Base-by-base conservation (phyloP, 2,329 filamentous ascomycete genomes). In the Microsporum canis region DNA sequence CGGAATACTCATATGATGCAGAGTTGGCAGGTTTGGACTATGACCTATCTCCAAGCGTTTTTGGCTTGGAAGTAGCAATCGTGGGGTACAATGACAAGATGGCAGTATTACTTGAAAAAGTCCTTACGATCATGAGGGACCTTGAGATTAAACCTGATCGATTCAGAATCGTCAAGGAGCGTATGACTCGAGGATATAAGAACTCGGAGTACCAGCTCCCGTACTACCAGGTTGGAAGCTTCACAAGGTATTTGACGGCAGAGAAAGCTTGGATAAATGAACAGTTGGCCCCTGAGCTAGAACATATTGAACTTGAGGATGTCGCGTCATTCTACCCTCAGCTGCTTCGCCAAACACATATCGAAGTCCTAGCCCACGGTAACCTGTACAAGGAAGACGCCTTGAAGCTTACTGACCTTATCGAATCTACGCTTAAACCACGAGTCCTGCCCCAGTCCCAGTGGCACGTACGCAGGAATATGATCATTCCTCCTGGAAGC, bases 71-170 rank as follows among this genome's bases (percentile, higher is more conserved):
- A 62, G 77, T 97, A 45, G 85, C 88, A 12, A 83, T 97, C 2
- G 86, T 85, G 33, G 94, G 94, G 0, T 99, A 97, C 77, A 99
- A 96, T 67, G 94, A 99, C 74, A 99, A 99, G 77, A 84, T 99
- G 69, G 80, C 88, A 0, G 90, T 96, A 0, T 81, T 99, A 29
- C 76, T 99, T 55, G 90, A 97, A 71, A 94, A 96, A 71, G 89
- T 97, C 3, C 78, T 96, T 31, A 76, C 85, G 10, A 91, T 88
- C 7, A 88, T 96, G 81, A 85, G 89, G 58, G 88, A 96, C 68
- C 79, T 97, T 3, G 84, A 91, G 41, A 82, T 97, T 66, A 87
- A 86, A 64, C 82, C 89, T n/a, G 91, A 95, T 61, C 85, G 94
- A 1, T 99, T 97, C 70, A 84, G 88, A 57, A 91, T 97, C 66